These are phyloP conservation scores for Beauveria sp. DNA, from an alignment of 2,329 filamentous ascomycete species.

Conservation along the genomic window DNA sequence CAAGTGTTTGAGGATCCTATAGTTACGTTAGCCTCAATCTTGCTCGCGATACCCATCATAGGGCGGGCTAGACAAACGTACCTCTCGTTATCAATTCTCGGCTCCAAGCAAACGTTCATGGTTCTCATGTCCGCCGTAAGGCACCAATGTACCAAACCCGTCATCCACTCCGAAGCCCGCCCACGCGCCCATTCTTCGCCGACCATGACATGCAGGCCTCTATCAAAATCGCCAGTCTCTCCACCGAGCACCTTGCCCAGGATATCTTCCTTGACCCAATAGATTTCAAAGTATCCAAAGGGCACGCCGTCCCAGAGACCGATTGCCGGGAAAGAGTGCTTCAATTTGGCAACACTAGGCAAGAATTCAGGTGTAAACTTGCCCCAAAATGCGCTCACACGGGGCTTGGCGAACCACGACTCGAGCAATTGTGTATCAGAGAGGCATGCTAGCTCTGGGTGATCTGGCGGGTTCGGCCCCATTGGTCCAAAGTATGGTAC, in stretches of 20 bases:
- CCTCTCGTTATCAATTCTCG: slow-evolving; percentile 85
- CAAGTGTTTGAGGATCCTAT: slow-evolving; percentile 50
- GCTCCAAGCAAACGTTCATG: slow-evolving; percentile 77
- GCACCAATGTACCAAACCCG: slow-evolving; percentile 79
- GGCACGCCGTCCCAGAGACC: slow-evolving; percentile 91
- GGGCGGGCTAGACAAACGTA: slow-evolving; percentile 33
- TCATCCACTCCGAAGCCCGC: slow-evolving; percentile 73
- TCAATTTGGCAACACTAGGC: slow-evolving; percentile 51
- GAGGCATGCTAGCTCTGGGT: slow-evolving; percentile 33
- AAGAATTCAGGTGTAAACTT: slow-evolving; percentile 60
- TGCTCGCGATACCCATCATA: neutral
- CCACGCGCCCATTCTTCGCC: slow-evolving; percentile 91
- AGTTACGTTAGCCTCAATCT: neutral
- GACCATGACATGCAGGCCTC: slow-evolving; percentile 80
- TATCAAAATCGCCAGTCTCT: slow-evolving; percentile 69
- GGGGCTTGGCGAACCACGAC: slow-evolving; percentile 80
- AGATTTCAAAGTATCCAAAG: slow-evolving; percentile 96
- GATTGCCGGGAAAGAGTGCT: slow-evolving; percentile 82
- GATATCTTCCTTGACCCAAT: slow-evolving; percentile 92
- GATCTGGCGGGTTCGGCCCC: slow-evolving; percentile 31
- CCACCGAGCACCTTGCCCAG: slow-evolving; percentile 62
- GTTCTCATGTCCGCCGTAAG: slow-evolving; percentile 73
- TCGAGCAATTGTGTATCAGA: slow-evolving; percentile 59
- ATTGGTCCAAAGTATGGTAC: slow-evolving; percentile 57
- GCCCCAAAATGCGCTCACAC: slow-evolving; percentile 83